Evolutionary conservation across 2,329 filamentous ascomycete genomes (phyloP).

Genomic region (Cordyceps fumosorosea): DNA sequence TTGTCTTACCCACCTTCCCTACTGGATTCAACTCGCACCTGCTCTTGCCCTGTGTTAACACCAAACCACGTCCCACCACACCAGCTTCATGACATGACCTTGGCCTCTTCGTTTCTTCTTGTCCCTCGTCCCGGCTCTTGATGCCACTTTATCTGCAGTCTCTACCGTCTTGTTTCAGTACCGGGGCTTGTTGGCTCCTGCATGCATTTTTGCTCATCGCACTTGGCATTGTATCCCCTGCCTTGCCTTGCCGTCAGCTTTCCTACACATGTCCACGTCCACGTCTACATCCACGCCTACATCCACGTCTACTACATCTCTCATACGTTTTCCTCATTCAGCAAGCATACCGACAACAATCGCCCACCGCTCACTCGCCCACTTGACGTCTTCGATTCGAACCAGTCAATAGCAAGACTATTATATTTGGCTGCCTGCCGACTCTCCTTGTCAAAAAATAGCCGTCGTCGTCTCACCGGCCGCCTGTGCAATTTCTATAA

Average conservation of each 20-base stretch:
- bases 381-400: no score
- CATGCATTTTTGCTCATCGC: not conserved
- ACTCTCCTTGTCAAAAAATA: no score
- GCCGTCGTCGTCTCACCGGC: not conserved
- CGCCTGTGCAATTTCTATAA: not conserved
- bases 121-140: not conserved
- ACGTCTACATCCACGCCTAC: no score
- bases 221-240: not conserved
- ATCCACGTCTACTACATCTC: not conserved
- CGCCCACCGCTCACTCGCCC: not conserved
- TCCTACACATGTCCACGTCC: no score
- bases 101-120: not conserved
- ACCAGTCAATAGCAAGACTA: no score
- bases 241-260: not conserved
- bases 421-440: no score
- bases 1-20: not conserved
- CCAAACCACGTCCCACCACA: not conserved
- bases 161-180: constrained; percentile 4
- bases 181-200: not conserved
- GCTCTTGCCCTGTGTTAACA: not conserved
- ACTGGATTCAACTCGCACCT: not conserved
- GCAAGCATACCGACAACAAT: not conserved
- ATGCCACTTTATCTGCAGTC: constrained; percentile 2
- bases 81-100: constrained; percentile 7
- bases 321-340: not conserved